A percentile compares a stretch with the other conserved stretches of the same genome.
Conservation (phyloP, 108 stramenopile species). For the Nitzschia sp. region DNA sequence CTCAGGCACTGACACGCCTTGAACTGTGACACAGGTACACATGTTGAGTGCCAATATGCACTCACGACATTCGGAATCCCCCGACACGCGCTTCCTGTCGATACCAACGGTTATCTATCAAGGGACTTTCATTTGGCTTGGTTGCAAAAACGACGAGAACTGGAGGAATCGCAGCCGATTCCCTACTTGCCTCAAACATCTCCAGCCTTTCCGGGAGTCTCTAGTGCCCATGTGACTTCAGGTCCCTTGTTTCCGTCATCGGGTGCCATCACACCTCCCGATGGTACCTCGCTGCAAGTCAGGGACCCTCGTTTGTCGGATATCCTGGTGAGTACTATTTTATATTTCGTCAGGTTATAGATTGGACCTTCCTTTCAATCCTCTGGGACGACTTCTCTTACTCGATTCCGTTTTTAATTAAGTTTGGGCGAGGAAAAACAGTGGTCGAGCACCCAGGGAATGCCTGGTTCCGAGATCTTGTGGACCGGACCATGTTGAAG, state of each 20-base stretch:
- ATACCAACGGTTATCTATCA: slow-evolving; percentile 9
- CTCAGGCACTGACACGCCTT: too few species aligned
- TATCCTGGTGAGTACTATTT: too few species aligned
- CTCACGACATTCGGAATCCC: slow-evolving; percentile 30
- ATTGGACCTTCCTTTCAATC: too few species aligned
- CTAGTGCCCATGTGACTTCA: too few species aligned
- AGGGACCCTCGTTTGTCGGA: slow-evolving; percentile 3
- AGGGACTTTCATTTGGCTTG: slow-evolving; percentile 18
- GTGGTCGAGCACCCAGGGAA: slow-evolving; percentile 30
- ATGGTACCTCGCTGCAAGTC: neutral
- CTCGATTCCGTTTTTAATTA: too few species aligned
- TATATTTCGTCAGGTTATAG: too few species aligned
- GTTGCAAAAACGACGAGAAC: slow-evolving; percentile 12
- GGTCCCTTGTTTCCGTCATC: too few species aligned
- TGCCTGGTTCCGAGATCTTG: slow-evolving; percentile 18
- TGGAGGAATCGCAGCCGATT: slow-evolving; percentile 1
- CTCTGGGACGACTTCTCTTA: too few species aligned
- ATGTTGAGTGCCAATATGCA: slow-evolving; percentile 15
- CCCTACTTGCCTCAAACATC: neutral
- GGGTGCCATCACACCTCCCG: too few species aligned
- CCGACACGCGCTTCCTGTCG: slow-evolving; percentile 6
- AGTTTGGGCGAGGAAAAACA: slow-evolving; percentile 19
- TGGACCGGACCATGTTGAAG: slow-evolving; percentile 7
- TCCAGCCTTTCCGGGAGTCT: too few species aligned
- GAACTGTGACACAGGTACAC: slow-evolving; percentile 12